Evolutionary conservation across 352 stramenopile genomes (phyloP).

Genomic region (Phytopythium mirpurense): DNA sequence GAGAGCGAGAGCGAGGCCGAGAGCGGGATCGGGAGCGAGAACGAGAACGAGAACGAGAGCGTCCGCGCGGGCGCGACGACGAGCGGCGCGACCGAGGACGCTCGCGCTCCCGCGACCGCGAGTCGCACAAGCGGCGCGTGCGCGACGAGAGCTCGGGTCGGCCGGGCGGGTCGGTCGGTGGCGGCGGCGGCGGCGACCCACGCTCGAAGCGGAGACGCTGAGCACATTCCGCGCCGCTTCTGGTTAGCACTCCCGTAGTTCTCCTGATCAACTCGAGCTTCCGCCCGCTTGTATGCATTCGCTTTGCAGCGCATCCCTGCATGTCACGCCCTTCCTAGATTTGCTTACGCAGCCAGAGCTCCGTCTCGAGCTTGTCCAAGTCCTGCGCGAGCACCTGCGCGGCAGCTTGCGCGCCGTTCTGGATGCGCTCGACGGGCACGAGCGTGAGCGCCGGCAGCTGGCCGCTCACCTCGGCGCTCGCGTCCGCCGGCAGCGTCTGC

Average conservation of each 20-base stretch:
- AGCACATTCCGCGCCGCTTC: background rate
- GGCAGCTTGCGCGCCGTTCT: constrained; percentile 33
- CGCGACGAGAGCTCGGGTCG: constrained; percentile 40
- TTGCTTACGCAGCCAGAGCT: constrained; percentile 77
- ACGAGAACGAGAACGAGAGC: constrained; percentile 21
- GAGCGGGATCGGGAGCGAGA: constrained; percentile 21
- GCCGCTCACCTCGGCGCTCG: background rate
- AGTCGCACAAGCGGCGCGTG: constrained; percentile 57
- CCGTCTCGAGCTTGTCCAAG: constrained; percentile 76
- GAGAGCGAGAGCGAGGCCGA: constrained; percentile 19
- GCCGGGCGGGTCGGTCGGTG: constrained; percentile 13
- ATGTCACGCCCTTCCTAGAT: constrained; percentile 42
- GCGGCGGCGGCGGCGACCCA: constrained; percentile 18
- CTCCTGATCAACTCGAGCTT: background rate
- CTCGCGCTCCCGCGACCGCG: constrained; percentile 53
- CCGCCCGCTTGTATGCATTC: too few species aligned
- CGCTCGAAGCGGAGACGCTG: constrained; percentile 48
- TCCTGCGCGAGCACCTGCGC: constrained; percentile 74
- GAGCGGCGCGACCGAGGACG: constrained; percentile 29
- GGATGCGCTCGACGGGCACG: constrained; percentile 60
- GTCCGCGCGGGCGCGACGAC: constrained; percentile 18
- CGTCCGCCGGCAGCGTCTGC: constrained; percentile 4
- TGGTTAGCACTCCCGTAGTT: constrained; percentile 1
- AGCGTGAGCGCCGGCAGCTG: constrained; percentile 63
- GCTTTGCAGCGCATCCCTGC: too few species aligned